Percentiles rank a stretch among this genome's conserved stretches.
Conservation (phyloP, 139 green algal genomes). For the Desmodesmus armatus region DNA sequence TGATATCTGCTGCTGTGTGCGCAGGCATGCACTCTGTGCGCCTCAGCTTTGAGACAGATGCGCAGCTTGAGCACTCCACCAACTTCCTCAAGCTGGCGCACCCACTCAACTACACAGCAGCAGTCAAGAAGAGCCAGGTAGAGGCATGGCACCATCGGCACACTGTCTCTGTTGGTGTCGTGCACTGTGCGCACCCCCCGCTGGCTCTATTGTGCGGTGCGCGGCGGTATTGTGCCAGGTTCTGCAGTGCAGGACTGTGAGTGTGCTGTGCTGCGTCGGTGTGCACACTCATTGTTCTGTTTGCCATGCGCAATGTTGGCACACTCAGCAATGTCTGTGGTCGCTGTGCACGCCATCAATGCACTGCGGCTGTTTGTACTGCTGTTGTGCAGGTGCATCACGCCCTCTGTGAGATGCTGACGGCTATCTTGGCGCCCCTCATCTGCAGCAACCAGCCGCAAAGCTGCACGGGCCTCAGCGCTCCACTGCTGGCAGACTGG, state of each 20-base stretch:
- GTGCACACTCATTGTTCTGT: no score
- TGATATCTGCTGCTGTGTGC: background rate
- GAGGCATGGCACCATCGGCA: background rate
- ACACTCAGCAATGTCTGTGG: no score
- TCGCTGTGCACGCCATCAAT: no score
- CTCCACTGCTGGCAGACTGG: constrained; percentile 47
- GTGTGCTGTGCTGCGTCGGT: no score
- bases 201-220: no score
- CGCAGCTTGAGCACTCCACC: constrained; percentile 54
- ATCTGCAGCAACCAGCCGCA: constrained; percentile 71
- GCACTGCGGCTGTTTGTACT: background rate
- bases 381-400: constrained; percentile 59
- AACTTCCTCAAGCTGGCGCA: constrained; percentile 73
- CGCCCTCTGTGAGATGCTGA: constrained; percentile 82
- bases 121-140: constrained; percentile 87
- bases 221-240: no score
- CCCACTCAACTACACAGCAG: constrained; percentile 76
- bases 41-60: constrained; percentile 54
- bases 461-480: constrained; percentile 48
- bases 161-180: background rate
- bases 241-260: no score
- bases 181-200: no score
- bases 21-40: constrained; percentile 59
- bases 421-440: constrained; percentile 73
- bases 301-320: no score